phyloP scores from a whole-genome alignment of 768 basidiomycete species.

The Chalciporus pseudorubinellus region DNA sequence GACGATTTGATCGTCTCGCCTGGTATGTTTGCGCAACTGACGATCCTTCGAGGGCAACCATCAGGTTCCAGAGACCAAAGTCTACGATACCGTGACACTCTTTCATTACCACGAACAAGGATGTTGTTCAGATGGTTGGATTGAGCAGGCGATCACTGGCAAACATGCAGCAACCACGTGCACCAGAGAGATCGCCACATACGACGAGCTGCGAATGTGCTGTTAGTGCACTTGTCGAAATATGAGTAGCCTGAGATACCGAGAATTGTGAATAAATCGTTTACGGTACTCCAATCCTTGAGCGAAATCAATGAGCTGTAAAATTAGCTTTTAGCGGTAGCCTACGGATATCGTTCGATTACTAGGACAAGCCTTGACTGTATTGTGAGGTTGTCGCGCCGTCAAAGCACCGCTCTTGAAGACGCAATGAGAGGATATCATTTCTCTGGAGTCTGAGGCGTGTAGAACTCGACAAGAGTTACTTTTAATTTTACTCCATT shows the following conservation, averaged over 20 bases:
- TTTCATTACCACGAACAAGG: slow-evolving; percentile 40
- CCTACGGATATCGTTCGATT: background rate
- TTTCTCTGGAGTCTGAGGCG: background rate
- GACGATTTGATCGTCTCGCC: slow-evolving; percentile 32
- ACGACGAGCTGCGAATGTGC: slow-evolving; percentile 4
- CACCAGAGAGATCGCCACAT: slow-evolving; percentile 32
- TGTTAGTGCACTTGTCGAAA: slow-evolving; percentile 24
- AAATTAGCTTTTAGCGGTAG: background rate
- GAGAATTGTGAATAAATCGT: background rate
- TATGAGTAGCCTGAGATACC: background rate
- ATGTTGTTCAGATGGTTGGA: slow-evolving; percentile 38
- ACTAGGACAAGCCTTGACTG: slow-evolving; percentile 17
- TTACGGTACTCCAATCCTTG: slow-evolving; percentile 26
- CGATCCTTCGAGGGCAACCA: slow-evolving; percentile 33
- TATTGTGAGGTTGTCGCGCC: slow-evolving; percentile 7
- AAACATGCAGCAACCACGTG: slow-evolving; percentile 1
- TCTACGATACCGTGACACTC: slow-evolving; percentile 45
- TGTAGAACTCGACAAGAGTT: background rate
- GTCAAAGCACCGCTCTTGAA: slow-evolving; percentile 28
- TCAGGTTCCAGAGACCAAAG: slow-evolving; percentile 45
- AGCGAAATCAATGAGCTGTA: slow-evolving; percentile 27
- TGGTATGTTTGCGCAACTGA: slow-evolving; percentile 33
- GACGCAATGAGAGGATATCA: slow-evolving; percentile 11
- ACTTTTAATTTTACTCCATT: slow-evolving; percentile 18
- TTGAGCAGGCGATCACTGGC: background rate